phyloP scores from a whole-genome alignment of 208 protist genomes.

The Entamoeba dispar region DNA sequence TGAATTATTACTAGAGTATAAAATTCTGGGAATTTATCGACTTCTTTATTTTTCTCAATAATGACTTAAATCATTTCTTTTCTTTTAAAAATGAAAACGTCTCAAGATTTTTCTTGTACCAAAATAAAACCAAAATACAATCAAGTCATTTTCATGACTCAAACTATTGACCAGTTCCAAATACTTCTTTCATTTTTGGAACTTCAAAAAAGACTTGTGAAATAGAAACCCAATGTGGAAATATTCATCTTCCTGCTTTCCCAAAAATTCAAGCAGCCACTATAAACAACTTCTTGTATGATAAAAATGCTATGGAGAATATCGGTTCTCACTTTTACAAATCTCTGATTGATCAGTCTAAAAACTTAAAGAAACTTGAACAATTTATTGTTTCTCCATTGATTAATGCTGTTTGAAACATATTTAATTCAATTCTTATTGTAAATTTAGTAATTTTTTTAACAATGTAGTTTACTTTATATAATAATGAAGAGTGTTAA shows the following conservation, averaged over 20 bases:
- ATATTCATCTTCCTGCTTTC: neutral
- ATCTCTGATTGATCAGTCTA: neutral
- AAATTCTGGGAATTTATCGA: no score
- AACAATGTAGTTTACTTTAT: no score
- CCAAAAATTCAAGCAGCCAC: neutral
- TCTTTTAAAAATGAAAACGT: no score
- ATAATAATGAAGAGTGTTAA: no score
- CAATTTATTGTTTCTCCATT: neutral
- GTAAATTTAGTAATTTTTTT: no score
- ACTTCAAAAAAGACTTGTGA: neutral
- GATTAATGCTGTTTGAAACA: no score
- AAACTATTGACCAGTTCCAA: neutral
- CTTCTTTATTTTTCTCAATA: no score
- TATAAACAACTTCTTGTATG: neutral
- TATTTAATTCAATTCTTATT: no score
- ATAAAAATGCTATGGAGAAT: neutral
- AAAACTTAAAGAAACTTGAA: neutral
- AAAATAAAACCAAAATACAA: neutral
- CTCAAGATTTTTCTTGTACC: no score
- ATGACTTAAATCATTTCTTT: no score
- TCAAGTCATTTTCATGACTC: neutral
- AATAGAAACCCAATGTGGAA: neutral
- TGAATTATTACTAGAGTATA: no score
- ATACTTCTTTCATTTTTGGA: neutral
- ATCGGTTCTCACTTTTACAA: neutral